Percentiles rank a stretch among this genome's conserved stretches.
Conservation (phyloP, 2,329 filamentous ascomycete genomes). For the Xylaria multiplex region DNA sequence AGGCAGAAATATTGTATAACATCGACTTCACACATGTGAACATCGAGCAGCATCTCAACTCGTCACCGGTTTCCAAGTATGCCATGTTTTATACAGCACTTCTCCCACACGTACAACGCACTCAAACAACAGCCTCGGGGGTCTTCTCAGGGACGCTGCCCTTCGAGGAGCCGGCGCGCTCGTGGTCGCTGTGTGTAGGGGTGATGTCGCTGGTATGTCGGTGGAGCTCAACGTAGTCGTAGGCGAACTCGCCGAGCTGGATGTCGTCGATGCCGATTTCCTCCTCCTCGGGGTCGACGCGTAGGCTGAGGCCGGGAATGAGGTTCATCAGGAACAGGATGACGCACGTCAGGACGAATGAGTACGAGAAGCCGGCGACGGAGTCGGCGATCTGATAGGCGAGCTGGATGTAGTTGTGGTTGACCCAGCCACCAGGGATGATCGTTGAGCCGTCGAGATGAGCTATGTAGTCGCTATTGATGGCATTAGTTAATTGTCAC, state of each 20-base stretch:
- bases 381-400: constrained; percentile 77
- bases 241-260: constrained; percentile 84
- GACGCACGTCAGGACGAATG: constrained; percentile 73
- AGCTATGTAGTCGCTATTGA: constrained; percentile 71
- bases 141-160: constrained; percentile 46
- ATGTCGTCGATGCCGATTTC: constrained; percentile 76
- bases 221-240: constrained; percentile 80
- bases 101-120: neutral
- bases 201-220: constrained; percentile 67
- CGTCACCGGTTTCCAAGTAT: neutral
- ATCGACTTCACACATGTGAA: constrained; percentile 16
- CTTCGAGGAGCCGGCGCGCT: constrained; percentile 43
- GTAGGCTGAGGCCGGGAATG: constrained; percentile 75
- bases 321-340: constrained; percentile 78
- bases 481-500: constrained; percentile 25
- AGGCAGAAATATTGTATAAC: constrained; percentile 20
- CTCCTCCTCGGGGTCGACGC: constrained; percentile 73
- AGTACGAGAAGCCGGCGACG: constrained; percentile 71
- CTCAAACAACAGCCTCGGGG: constrained; percentile 35
- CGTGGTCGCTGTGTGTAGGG: constrained; percentile 27
- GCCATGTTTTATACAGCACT: neutral
- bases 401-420: constrained; percentile 75
- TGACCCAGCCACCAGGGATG: constrained; percentile 73
- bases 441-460: constrained; percentile 73
- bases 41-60: constrained; percentile 12